Conservation (phyloP, 1,139 yeast species). For the Candida tetrigidarum region DNA sequence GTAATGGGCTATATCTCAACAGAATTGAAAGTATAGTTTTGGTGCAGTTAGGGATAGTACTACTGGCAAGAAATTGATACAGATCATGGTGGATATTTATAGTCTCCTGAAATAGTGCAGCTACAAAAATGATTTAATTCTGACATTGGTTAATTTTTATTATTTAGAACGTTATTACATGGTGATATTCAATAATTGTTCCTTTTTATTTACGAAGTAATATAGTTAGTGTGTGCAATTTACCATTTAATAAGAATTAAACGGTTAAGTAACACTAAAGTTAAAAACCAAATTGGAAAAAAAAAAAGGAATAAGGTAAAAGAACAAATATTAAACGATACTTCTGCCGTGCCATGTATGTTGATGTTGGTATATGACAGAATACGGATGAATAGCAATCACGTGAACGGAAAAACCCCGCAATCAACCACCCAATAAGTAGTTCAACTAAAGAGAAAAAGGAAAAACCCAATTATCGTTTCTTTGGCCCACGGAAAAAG, state of each 20-base stretch:
- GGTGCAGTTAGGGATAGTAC: too few species aligned
- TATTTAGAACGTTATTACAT: background rate
- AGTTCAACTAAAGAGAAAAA: background rate
- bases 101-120: background rate
- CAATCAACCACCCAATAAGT: background rate
- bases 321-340: background rate
- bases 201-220: too few species aligned
- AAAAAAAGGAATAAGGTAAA: background rate
- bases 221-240: too few species aligned
- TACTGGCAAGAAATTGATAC: too few species aligned
- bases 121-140: constrained; percentile 1
- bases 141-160: background rate
- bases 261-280: too few species aligned
- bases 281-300: too few species aligned
- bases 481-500: background rate
- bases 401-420: background rate
- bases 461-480: background rate
- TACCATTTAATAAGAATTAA: too few species aligned
- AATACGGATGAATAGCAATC: background rate
- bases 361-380: background rate
- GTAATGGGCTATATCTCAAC: too few species aligned
- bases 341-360: background rate
- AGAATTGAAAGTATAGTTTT: too few species aligned
- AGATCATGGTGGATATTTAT: background rate
- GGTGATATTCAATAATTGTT: background rate